These are phyloP conservation scores for Glonium stellatum DNA, from an alignment of 495 filamentous ascomycete species.

Conservation along the genomic window DNA sequence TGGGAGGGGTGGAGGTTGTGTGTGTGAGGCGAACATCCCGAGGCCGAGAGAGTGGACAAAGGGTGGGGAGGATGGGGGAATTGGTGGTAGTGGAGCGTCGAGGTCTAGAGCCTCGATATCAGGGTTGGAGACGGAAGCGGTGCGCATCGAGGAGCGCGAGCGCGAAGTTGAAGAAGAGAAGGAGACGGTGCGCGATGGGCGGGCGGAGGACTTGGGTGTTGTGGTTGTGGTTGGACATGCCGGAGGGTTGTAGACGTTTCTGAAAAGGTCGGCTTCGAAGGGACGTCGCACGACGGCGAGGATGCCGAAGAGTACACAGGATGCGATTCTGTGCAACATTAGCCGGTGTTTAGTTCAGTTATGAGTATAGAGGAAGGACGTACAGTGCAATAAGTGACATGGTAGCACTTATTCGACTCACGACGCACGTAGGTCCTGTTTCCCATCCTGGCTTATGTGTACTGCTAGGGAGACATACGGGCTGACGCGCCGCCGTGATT, in stretches of 20 bases:
- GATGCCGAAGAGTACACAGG: conserved; percentile 23
- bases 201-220: conserved; percentile 14
- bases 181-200: conserved; percentile 16
- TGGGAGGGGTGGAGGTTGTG: conserved; percentile 22
- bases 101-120: conserved; percentile 19
- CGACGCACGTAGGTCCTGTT: conserved; percentile 17
- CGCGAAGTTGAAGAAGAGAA: conserved; percentile 15
- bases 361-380: background rate
- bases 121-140: conserved; percentile 13
- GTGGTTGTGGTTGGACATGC: background rate
- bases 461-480: conserved; percentile 17
- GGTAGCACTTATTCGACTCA: conserved; percentile 10
- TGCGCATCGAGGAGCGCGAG: conserved; percentile 12
- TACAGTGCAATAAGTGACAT: conserved; percentile 27
- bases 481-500: conserved; percentile 23
- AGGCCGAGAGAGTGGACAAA: conserved; percentile 13
- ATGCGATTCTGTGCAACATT: conserved; percentile 17
- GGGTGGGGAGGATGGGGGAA: conserved; percentile 10
- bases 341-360: background rate
- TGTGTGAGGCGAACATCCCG: conserved; percentile 22
- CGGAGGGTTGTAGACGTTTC: conserved; percentile 10
- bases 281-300: conserved; percentile 25
- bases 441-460: conserved; percentile 13
- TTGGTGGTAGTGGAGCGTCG: conserved; percentile 9
- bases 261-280: conserved; percentile 27